Base-by-base conservation (phyloP, 257 asterid species). In the Nyctanthes arbortristis region DNA sequence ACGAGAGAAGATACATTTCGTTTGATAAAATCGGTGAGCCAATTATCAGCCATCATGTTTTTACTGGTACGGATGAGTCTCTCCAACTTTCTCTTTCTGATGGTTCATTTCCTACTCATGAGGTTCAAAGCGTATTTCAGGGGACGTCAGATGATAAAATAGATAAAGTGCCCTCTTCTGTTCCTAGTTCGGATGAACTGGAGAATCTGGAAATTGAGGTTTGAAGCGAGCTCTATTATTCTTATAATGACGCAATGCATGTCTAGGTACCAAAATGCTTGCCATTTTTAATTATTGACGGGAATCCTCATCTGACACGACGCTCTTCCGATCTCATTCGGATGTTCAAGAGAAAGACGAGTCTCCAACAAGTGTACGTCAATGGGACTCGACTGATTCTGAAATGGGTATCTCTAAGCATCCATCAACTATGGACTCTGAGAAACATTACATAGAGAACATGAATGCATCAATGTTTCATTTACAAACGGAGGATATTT, bases 301-400 rank as follows among this genome's bases (percentile, higher is more conserved):
- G 14, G 57, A 3, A 14, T 63, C 14, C 62, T 20, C 20, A 30
- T 29, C 28, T 27, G 25, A 33, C 72, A 82, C 85, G 73, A 10
- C 37, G 45, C 29, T 72, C 33, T 56, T 66, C 62, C 68, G 35
- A 34, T 67, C 70, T 10, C 67, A 65, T 59, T 61, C 66, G 76
- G 75, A 72, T 65, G 77, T 75, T 67, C 40, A 75, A 73, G 87
- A 63, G 63, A 65, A 81, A 60, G 74, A 79, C 33, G 77, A 75
- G 49, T 66, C 83, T 54, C 65, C 78, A 45, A 58, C 79, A 37
- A 68, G 77, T 59, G 61, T 79, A 73, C 80, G 77, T 79, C 70
- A 70, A 73, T 9, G 78, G 77, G 43, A 80, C 79, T 35, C 75
- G 62, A 40, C 68, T 55, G 13, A 47, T 65, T 33, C 66, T 2